A percentile compares a stretch with the other conserved stretches of the same genome.
phyloP scores from a whole-genome alignment of 805 yeast genomes.

The Kluyveromyces lactis region DNA sequence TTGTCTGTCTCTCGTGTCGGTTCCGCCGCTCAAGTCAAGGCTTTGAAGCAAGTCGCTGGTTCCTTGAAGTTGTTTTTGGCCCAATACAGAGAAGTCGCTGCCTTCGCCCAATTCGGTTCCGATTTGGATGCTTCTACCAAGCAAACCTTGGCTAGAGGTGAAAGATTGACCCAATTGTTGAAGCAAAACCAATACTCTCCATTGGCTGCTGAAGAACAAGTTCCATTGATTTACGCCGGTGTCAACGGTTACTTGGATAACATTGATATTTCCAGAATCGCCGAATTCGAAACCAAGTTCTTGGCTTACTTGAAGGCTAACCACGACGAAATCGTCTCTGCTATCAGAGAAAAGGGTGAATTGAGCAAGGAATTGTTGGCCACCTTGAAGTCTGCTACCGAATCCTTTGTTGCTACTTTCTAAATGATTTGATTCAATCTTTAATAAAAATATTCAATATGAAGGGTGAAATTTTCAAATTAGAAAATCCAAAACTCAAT shows the following conservation, averaged over 20 bases:
- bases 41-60: constrained; percentile 99
- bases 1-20: constrained; percentile 99
- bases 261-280: constrained; percentile 77
- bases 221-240: constrained; percentile 98
- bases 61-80: constrained; percentile 99
- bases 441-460: constrained; percentile 3
- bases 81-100: constrained; percentile 99
- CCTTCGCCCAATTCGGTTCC: constrained; percentile 99
- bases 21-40: constrained; percentile 99
- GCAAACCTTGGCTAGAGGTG: constrained; percentile 99
- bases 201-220: constrained; percentile 97
- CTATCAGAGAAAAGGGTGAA: constrained; percentile 85
- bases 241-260: constrained; percentile 97
- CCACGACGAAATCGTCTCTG: constrained; percentile 73
- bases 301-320: constrained; percentile 85
- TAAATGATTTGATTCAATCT: constrained; percentile 25
- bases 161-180: constrained; percentile 97
- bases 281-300: constrained; percentile 88
- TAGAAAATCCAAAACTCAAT: constrained; percentile 3
- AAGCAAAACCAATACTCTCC: constrained; percentile 97
- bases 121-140: constrained; percentile 99
- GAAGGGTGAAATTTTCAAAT: constrained; percentile 1
- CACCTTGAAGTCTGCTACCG: constrained; percentile 83
- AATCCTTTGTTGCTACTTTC: constrained; percentile 88
- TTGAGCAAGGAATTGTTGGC: constrained; percentile 80